These are phyloP conservation scores for Ceratobasidium sp. DNA, from an alignment of 1,284 basidiomycete genomes.

Conservation along the genomic window DNA sequence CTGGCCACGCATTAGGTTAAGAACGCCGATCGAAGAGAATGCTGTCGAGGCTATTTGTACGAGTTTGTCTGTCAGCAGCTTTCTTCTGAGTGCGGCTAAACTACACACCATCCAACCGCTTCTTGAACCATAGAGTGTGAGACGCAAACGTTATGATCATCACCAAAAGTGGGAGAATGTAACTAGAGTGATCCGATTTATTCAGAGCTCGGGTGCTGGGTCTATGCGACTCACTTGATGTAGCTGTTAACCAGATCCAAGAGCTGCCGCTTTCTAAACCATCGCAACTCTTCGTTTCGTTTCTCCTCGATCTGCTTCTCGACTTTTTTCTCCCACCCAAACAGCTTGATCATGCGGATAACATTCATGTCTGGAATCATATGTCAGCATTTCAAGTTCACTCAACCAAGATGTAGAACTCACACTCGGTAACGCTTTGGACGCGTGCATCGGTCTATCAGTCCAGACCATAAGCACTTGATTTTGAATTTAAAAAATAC, in stretches of 20 bases:
- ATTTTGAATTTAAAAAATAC: no score
- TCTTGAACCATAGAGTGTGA: constrained; percentile 30
- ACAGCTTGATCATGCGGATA: constrained; percentile 72
- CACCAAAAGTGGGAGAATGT: constrained; percentile 66
- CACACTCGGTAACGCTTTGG: constrained; percentile 59
- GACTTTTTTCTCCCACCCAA: constrained; percentile 70
- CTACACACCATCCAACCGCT: constrained; percentile 18
- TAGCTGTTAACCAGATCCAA: constrained; percentile 52
- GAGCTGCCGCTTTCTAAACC: constrained; percentile 55
- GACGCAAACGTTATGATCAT: constrained; percentile 70
- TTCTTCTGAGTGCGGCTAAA: neutral
- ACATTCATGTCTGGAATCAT: constrained; percentile 54
- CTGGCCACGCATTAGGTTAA: constrained; percentile 48
- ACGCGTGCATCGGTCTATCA: constrained; percentile 63
- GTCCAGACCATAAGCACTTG: no score
- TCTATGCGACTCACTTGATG: constrained; percentile 50
- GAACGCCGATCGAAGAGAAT: constrained; percentile 57
- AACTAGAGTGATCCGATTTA: constrained; percentile 52
- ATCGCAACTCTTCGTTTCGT: constrained; percentile 62
- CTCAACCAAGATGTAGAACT: constrained; percentile 39
- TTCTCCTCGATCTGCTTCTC: constrained; percentile 59
- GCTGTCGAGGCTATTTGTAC: constrained; percentile 47
- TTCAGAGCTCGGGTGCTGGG: neutral
- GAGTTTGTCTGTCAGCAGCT: neutral
- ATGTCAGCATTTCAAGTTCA: neutral